Base-by-base conservation (phyloP, 1,284 basidiomycete genomes). In the Austroboletus niveus region DNA sequence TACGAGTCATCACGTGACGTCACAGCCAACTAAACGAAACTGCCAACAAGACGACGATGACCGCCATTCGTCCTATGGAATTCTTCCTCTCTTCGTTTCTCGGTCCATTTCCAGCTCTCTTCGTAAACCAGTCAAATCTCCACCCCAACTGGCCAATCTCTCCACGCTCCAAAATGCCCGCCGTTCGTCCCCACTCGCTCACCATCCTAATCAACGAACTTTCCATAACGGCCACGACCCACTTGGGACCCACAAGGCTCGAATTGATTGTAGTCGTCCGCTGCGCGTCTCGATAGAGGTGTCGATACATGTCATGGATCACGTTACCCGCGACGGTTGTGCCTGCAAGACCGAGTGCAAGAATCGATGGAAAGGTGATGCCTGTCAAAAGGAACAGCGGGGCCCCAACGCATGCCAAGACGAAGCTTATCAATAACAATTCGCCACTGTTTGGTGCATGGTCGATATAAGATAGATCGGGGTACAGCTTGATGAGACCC, bases 101-200 rank as follows among this genome's bases (percentile, higher is more conserved):
- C 0, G 78, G 77, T 0, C 68, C 75, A 2, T 69, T 57, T 0
- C 77, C 79, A 9, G 49, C 55, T 31, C 72, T 62, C 12, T 74
- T 68, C 1, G 75, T 67, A 54, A 83, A 83, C 80, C 80, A 83
- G 47, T 83, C 81, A 47, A 84, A 84, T 7, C 81, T 60, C 30
- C 52, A 62, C 0, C 74, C 71, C 15, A 81, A 45, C 4, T 58
- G 55, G 1, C n/a, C 8, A 11, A 69, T 65, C 60, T 83, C 79
- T 1, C 71, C 56, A 10, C 79, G 64, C 44, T 72, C 69, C 14
- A 83, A 17, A 9, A 79, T 58, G 1, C 82, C 81, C 1, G 74
- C 64, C 1, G 73, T 47, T 5, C 80, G 70, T 0, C 80, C 82
- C 44, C 69, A 63, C 55, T 84, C 81, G 45, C 75, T 80, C 38